Evolutionary conservation across 2,329 filamentous ascomycete species (phyloP).

Genomic region (Blumeria hordei): DNA sequence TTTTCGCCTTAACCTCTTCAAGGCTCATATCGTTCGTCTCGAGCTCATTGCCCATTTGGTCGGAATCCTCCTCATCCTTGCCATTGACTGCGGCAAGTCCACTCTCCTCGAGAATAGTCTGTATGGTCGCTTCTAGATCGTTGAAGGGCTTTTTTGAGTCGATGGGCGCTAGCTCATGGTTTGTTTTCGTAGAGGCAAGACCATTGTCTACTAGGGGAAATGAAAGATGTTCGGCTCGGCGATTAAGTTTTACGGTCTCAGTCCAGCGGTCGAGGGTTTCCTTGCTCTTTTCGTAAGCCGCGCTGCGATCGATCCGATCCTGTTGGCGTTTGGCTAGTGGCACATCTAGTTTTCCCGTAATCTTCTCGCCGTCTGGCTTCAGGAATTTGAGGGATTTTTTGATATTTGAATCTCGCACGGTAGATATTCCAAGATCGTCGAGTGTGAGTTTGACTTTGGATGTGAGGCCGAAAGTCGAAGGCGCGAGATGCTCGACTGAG

Average conservation of each 20-base stretch:
- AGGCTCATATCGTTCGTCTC: conserved; percentile 49
- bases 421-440: conserved; percentile 46
- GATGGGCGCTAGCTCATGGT: conserved; percentile 39
- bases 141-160: conserved; percentile 42
- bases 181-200: conserved; percentile 30
- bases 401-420: conserved; percentile 47
- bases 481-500: conserved; percentile 36
- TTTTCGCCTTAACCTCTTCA: conserved; percentile 47
- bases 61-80: conserved; percentile 35
- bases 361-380: conserved; percentile 31
- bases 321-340: conserved; percentile 72
- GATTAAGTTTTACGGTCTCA: conserved; percentile 85
- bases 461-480: conserved; percentile 31
- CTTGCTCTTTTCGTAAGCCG: conserved; percentile 75
- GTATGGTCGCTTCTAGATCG: conserved; percentile 65
- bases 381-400: conserved; percentile 61
- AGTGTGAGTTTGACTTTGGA: conserved; percentile 29
- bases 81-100: conserved; percentile 39
- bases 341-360: conserved; percentile 50
- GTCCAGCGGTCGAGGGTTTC: conserved; percentile 78
- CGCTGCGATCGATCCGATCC: conserved; percentile 56
- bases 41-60: conserved; percentile 43
- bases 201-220: conserved; percentile 64
- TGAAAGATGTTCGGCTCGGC: conserved; percentile 66
- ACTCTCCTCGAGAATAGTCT: conserved; percentile 74